These are phyloP conservation scores for Kurtzmaniella quercitrusa DNA, from an alignment of 1,139 yeast species.

Conservation along the genomic window DNA sequence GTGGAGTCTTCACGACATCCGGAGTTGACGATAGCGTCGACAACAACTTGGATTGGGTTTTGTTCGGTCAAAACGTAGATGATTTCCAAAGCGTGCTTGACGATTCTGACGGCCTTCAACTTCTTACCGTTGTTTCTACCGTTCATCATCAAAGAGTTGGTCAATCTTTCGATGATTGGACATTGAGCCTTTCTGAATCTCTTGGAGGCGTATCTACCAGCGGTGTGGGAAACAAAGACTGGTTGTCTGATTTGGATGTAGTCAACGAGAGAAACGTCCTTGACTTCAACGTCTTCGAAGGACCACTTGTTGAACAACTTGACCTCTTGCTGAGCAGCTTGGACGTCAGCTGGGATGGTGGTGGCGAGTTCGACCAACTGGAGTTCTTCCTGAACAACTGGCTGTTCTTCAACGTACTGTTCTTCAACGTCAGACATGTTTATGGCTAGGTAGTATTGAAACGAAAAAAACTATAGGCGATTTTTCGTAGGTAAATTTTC, in stretches of 20 bases:
- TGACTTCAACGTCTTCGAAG: constrained; percentile 94
- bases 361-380: constrained; percentile 86
- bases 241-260: constrained; percentile 98
- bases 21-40: constrained; percentile 99
- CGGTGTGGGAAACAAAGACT: constrained; percentile 97
- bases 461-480: constrained; percentile 1
- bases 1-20: constrained; percentile 99
- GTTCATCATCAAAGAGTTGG: constrained; percentile 99
- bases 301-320: constrained; percentile 99
- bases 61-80: constrained; percentile 96
- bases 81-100: constrained; percentile 98
- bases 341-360: constrained; percentile 94
- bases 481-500: constrained; percentile 1
- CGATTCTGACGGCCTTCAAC: constrained; percentile 99
- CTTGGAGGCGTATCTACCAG: constrained; percentile 99
- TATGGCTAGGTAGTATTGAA: constrained; percentile 7
- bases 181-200: constrained; percentile 99
- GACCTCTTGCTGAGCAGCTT: constrained; percentile 93
- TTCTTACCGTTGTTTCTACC: constrained; percentile 99
- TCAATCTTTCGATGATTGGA: constrained; percentile 98
- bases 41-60: constrained; percentile 99
- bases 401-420: constrained; percentile 32
- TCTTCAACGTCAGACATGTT: constrained; percentile 53
- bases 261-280: constrained; percentile 97
- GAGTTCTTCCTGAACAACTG: constrained; percentile 70